phyloP scores from a whole-genome alignment of 2,329 filamentous ascomycete genomes.

The Colletotrichum sp. region DNA sequence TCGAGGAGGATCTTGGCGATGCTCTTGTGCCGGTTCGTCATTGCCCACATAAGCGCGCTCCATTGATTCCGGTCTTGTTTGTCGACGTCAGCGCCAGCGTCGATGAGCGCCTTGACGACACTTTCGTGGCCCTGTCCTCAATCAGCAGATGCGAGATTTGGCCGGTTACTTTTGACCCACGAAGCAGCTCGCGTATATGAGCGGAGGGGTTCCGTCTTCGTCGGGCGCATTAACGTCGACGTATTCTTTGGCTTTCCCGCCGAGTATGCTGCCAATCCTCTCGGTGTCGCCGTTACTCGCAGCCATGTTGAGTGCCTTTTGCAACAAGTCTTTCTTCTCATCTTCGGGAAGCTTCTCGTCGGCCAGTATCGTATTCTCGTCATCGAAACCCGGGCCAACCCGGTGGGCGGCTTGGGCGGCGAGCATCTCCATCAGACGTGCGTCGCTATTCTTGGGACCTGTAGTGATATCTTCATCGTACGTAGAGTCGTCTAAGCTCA shows the following conservation, averaged over 20 bases:
- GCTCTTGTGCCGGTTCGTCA: slow-evolving; percentile 96
- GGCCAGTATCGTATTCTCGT: slow-evolving; percentile 79
- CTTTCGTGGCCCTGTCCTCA: slow-evolving; percentile 77
- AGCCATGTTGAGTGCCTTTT: slow-evolving; percentile 91
- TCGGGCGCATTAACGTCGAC: slow-evolving; percentile 88
- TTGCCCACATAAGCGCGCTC: slow-evolving; percentile 99
- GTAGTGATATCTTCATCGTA: slow-evolving; percentile 69
- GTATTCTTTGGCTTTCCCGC: slow-evolving; percentile 74
- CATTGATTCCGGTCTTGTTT: slow-evolving; percentile 95
- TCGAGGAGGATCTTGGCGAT: slow-evolving; percentile 94
- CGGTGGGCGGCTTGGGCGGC: slow-evolving; percentile 90
- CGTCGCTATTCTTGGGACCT: slow-evolving; percentile 75
- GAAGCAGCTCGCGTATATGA: slow-evolving; percentile 98
- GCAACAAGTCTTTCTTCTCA: slow-evolving; percentile 82
- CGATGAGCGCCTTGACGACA: slow-evolving; percentile 82
- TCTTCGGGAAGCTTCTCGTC: slow-evolving; percentile 75
- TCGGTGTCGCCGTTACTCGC: slow-evolving; percentile 94
- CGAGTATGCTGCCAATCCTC: slow-evolving; percentile 77
- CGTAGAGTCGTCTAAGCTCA: slow-evolving; percentile 79
- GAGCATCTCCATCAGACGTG: slow-evolving; percentile 92
- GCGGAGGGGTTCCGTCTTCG: slow-evolving; percentile 92
- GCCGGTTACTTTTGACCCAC: slow-evolving; percentile 54
- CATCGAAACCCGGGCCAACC: slow-evolving; percentile 72
- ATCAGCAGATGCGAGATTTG: background rate
- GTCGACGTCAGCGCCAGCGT: slow-evolving; percentile 87